phyloP scores from a whole-genome alignment of 768 basidiomycete species.

The Lactarius tabidus region DNA sequence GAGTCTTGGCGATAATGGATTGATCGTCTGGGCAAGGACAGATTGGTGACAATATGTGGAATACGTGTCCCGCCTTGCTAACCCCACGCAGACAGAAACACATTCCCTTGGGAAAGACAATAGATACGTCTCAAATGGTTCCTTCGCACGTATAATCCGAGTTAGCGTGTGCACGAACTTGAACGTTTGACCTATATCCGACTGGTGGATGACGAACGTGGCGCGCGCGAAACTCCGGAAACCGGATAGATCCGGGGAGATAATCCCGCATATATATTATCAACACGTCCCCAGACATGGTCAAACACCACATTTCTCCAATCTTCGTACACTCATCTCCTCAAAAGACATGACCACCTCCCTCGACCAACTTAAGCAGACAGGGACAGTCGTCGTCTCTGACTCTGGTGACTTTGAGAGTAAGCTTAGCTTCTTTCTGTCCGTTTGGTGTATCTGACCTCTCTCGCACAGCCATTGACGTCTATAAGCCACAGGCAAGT shows the following conservation, averaged over 20 bases:
- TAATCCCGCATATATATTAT: constrained; percentile 19
- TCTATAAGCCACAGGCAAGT: constrained; percentile 87
- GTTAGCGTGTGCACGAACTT: background rate
- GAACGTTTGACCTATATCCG: no score
- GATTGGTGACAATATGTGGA: background rate
- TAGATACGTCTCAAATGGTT: background rate
- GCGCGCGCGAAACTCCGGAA: background rate
- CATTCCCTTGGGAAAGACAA: background rate
- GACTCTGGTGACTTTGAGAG: constrained; percentile 97
- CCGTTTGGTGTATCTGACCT: constrained; percentile 17
- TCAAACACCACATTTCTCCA: background rate
- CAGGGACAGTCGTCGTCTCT: constrained; percentile 94
- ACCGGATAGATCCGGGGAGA: constrained; percentile 13
- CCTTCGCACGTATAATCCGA: background rate
- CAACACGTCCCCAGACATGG: background rate
- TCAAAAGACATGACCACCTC: constrained; percentile 59
- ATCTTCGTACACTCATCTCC: constrained; percentile 22
- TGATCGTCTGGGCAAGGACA: background rate
- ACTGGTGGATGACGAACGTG: background rate
- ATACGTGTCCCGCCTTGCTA: background rate
- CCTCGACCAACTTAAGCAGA: constrained; percentile 80
- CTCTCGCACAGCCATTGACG: constrained; percentile 69
- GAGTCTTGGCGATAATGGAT: background rate
- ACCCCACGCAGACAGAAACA: background rate
- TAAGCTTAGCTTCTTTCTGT: constrained; percentile 29